These are phyloP conservation scores for Cubamyces lactineus DNA, from an alignment of 768 basidiomycete species.

Conservation along the genomic window DNA sequence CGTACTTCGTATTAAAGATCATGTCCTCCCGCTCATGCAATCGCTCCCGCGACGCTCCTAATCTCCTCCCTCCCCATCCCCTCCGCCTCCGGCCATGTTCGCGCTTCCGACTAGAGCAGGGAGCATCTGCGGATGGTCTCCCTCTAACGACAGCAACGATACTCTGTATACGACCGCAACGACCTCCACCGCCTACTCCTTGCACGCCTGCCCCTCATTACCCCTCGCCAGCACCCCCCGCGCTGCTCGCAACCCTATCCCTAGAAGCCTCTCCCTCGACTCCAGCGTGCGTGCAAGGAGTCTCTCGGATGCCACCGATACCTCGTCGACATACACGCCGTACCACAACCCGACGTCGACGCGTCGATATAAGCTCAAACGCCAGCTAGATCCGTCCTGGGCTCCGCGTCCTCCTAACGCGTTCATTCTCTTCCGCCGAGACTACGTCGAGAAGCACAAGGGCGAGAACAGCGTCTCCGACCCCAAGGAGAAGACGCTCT, in stretches of 20 bases:
- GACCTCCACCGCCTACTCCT: conserved; percentile 8
- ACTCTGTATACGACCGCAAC: conserved; percentile 11
- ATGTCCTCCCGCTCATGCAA: conserved; percentile 2
- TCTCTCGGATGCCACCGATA: conserved; percentile 9
- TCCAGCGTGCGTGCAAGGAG: conserved; percentile 7
- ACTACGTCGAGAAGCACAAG: conserved; percentile 54
- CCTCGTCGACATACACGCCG: conserved; percentile 8
- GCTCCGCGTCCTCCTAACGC: conserved; percentile 70
- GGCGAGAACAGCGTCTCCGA: conserved; percentile 33
- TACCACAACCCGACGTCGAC: conserved; percentile 40
- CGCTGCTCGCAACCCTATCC: conserved; percentile 8
- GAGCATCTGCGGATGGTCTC: conserved; percentile 23
- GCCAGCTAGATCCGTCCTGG: conserved; percentile 55
- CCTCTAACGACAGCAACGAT: conserved; percentile 21
- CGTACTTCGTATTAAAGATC: conserved; percentile 18
- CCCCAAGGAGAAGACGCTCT: conserved; percentile 56
- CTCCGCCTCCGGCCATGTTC: conserved; percentile 16
- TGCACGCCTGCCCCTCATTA: not conserved
- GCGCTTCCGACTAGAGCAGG: conserved; percentile 16
- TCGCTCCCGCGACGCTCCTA: conserved; percentile 23
- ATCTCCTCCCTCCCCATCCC: conserved; percentile 6
- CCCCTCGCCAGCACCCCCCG: conserved; percentile 10
- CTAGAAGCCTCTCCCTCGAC: conserved; percentile 22
- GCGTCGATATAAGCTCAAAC: conserved; percentile 43
- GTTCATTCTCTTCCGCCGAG: conserved; percentile 75